Conservation (phyloP, 2,329 filamentous ascomycete species). For the Aspergillus jensenii region DNA sequence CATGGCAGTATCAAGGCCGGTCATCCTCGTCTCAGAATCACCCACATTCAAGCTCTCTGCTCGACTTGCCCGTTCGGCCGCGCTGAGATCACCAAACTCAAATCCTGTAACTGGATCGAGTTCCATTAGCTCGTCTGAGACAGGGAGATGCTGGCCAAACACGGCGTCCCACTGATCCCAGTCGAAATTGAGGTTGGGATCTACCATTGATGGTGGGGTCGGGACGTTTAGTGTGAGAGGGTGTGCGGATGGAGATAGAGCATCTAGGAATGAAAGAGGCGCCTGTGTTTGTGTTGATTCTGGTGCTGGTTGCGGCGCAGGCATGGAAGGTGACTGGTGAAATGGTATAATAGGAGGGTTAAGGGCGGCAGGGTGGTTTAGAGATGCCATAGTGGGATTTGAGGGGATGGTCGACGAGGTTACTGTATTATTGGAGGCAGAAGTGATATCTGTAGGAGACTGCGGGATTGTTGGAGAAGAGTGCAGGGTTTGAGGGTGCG, state of each 20-base stretch:
- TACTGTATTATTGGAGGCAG: conserved; percentile 16
- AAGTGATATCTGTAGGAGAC: conserved; percentile 8
- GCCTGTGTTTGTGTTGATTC: background rate
- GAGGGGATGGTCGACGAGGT: conserved; percentile 16
- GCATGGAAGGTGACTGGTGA: conserved; percentile 6
- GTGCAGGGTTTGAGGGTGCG: conserved; percentile 8
- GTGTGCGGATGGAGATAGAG: conserved; percentile 18
- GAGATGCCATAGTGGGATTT: conserved; percentile 8
- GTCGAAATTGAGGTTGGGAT: conserved; percentile 47
- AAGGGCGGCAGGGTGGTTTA: background rate
- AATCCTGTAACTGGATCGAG: conserved; percentile 39
- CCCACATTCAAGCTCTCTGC: conserved; percentile 8
- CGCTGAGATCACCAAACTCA: conserved; percentile 31
- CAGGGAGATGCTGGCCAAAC: conserved; percentile 47
- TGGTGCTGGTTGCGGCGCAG: conserved; percentile 8
- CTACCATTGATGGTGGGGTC: conserved; percentile 39
- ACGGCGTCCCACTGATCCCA: conserved; percentile 52
- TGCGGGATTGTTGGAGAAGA: conserved; percentile 14
- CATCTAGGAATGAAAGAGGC: conserved; percentile 23
- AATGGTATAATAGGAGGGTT: conserved; percentile 10
- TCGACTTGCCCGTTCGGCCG: conserved; percentile 7
- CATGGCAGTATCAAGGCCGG: background rate
- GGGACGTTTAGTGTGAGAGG: conserved; percentile 20
- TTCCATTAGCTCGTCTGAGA: conserved; percentile 46
- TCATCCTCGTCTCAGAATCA: conserved; percentile 4